Conservation (phyloP, 1,139 yeast genomes). For the Pichia terricola region DNA sequence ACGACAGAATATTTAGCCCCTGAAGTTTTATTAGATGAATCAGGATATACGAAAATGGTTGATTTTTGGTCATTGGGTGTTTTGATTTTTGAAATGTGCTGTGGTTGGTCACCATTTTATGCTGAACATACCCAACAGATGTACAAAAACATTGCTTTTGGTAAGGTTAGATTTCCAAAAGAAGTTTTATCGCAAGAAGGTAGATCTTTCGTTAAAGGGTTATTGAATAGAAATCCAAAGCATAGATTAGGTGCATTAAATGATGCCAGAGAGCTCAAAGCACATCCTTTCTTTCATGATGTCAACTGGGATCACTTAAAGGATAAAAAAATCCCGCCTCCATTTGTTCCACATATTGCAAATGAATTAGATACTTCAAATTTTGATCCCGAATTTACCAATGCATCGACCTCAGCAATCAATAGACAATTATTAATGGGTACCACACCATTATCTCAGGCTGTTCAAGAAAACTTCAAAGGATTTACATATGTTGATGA, state of each 20-base stretch:
- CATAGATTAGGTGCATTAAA: constrained; percentile 86
- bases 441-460: constrained; percentile 84
- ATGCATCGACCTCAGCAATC: constrained; percentile 75
- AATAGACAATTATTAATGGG: constrained; percentile 55
- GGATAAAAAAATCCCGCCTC: constrained; percentile 88
- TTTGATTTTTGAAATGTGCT: constrained; percentile 79
- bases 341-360: constrained; percentile 86
- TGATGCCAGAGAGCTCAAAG: constrained; percentile 86
- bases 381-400: constrained; percentile 95
- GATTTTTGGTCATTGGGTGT: constrained; percentile 84
- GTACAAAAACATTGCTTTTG: constrained; percentile 97
- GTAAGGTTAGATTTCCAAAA: constrained; percentile 93
- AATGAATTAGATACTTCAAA: constrained; percentile 92
- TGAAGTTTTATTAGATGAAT: constrained; percentile 70
- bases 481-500: constrained; percentile 96
- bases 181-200: constrained; percentile 90
- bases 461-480: constrained; percentile 89
- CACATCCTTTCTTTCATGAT: constrained; percentile 84
- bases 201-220: constrained; percentile 86
- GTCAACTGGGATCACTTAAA: constrained; percentile 79
- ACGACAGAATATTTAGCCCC: constrained; percentile 90
- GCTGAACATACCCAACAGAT: constrained; percentile 97
- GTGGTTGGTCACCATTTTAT: constrained; percentile 99
- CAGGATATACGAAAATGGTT: constrained; percentile 80
- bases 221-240: constrained; percentile 87